Conservation (phyloP, 352 stramenopile species). For the Thalassiosira hispida region DNA sequence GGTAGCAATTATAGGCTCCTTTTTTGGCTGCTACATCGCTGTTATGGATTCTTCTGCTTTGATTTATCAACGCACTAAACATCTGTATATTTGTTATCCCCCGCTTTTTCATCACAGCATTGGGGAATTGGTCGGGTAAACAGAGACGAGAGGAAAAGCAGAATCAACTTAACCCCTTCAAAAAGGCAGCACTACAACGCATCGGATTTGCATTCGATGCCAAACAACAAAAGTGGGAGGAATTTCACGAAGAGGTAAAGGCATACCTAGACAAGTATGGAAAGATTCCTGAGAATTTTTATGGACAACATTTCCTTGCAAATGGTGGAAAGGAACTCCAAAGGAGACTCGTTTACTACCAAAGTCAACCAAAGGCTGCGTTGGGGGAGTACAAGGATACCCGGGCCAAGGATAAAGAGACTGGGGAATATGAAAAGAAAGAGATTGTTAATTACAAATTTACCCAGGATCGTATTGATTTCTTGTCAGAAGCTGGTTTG, state of each 20-base stretch:
- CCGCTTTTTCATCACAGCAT: slow-evolving; percentile 10
- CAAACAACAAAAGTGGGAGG: slow-evolving; percentile 9
- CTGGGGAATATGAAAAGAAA: neutral
- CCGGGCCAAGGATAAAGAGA: neutral
- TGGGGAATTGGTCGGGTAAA: slow-evolving; percentile 18
- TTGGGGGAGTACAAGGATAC: slow-evolving; percentile 7
- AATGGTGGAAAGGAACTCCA: too few relatives aligned
- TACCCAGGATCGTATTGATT: slow-evolving; percentile 11
- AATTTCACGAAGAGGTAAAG: slow-evolving; percentile 11
- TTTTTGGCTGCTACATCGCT: too few relatives aligned
- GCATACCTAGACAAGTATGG: slow-evolving; percentile 4
- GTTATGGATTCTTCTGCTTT: too few relatives aligned
- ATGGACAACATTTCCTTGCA: too few relatives aligned
- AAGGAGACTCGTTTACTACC: too few relatives aligned
- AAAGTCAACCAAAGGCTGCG: neutral
- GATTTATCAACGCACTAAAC: too few relatives aligned
- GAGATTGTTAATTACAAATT: neutral
- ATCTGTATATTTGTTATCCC: too few relatives aligned
- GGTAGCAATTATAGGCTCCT: too few relatives aligned
- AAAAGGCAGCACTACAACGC: slow-evolving; percentile 17
- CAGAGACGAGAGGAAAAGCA: slow-evolving; percentile 13
- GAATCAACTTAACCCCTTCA: neutral
- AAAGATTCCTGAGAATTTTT: slow-evolving; percentile 2
- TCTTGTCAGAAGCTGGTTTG: slow-evolving; percentile 12
- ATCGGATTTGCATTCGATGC: slow-evolving; percentile 21